phyloP scores from a whole-genome alignment of 352 stramenopile genomes.

The Aphanomyces astaci region DNA sequence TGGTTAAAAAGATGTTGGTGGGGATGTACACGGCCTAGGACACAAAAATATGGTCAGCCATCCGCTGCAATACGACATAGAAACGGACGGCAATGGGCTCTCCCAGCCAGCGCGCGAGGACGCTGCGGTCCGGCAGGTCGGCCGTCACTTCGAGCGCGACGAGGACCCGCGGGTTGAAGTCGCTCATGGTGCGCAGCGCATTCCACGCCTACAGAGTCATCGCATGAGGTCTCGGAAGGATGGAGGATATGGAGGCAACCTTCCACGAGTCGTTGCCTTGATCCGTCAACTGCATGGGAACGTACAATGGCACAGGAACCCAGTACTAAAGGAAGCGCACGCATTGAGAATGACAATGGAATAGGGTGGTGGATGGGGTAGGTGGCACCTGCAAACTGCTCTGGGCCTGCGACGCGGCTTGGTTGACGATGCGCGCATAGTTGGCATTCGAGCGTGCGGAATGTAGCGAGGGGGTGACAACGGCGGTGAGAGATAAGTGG shows the following conservation, averaged over 20 bases:
- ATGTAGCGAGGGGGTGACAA: slow-evolving; percentile 67
- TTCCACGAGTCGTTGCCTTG: slow-evolving; percentile 39
- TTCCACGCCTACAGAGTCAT: slow-evolving; percentile 61
- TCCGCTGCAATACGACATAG: not conserved
- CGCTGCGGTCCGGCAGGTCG: slow-evolving; percentile 53
- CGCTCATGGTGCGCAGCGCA: slow-evolving; percentile 64
- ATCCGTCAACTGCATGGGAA: slow-evolving; percentile 29
- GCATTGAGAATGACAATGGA: too few relatives aligned
- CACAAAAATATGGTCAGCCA: not conserved
- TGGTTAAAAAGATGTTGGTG: slow-evolving; percentile 92
- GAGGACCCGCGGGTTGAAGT: slow-evolving; percentile 74
- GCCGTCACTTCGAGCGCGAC: slow-evolving; percentile 81
- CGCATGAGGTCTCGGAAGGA: slow-evolving; percentile 20
- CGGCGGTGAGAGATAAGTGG: slow-evolving; percentile 91
- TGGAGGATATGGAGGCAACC: not conserved
- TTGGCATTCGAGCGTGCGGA: slow-evolving; percentile 54
- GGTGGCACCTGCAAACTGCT: not conserved
- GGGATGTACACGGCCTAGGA: slow-evolving; percentile 80
- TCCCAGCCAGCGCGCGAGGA: slow-evolving; percentile 79
- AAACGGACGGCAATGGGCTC: slow-evolving; percentile 64
- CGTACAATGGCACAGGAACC: slow-evolving; percentile 73
- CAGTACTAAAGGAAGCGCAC: too few relatives aligned
- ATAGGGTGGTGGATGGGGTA: too few relatives aligned
- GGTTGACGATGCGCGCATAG: slow-evolving; percentile 82
- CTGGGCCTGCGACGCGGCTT: slow-evolving; percentile 64